Evolutionary conservation across 441 rosid species (phyloP), one percentile per base, ranked within the genome.

Genomic region (Melastoma candidum): DNA sequence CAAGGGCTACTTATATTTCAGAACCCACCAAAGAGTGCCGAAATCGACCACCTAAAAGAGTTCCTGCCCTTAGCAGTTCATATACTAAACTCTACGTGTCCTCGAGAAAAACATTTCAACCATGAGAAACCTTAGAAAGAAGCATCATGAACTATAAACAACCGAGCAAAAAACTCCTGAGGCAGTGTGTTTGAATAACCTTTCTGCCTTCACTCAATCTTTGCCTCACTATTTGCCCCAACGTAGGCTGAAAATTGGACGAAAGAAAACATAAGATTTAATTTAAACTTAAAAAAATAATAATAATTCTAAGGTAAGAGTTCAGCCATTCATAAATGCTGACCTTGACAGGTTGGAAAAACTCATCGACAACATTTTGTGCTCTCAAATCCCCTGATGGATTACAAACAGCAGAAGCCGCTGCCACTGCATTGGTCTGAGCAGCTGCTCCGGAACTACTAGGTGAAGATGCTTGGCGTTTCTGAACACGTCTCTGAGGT

Each of bases 131-230:
- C 36, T 29, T 29, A 29, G 36, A 29, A 17, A 29, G 7, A 29
- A 29, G 36, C 7, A 7, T 7, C 36, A 29, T 29, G 36, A 29
- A 29, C 36, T 29, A 3, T 29, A 29, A 29, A 3, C 36, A 29
- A 17, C 7, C 5, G 36, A 3, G 36, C 7, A 29, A 29, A 29
- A 29, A 29, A 7, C 0, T 17, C 36, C 36, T 7, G 7, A 29
- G 36, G 36, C 36, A 29, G 3, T 29, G 41, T 36, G 8, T 36
- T 36, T 4, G 41, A 36, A 4, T 36, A 36, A 93, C 97, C 97
- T 88, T 93, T 77, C 95, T 81, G 59, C 97, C 96, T 82, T 86
- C 97, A 59, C 95, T 84, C 76, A 93, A 72, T 67, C 79, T 93
- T 77, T 87, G 97, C 68, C 96, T 83, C 54, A 89, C 94, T 68